Evolutionary conservation across 163 green algal species (phyloP).

Genomic region (Chlorella variabilis): DNA sequence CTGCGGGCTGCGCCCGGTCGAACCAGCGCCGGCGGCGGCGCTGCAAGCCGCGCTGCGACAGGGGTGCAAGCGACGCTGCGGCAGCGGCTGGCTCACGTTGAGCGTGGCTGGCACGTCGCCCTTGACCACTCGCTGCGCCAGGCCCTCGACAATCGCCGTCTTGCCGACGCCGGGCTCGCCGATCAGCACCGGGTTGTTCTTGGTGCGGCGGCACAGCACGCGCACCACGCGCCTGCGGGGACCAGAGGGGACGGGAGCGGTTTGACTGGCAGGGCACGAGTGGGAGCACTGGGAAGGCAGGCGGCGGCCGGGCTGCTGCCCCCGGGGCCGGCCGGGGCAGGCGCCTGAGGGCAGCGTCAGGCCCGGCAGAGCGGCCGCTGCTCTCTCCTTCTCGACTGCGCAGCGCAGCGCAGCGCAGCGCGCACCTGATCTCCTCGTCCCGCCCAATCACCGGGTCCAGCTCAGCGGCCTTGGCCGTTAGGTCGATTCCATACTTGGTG

Average conservation of each 20-base stretch:
- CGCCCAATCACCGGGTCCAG: conserved; percentile 88
- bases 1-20: too few species aligned
- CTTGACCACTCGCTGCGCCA: conserved; percentile 94
- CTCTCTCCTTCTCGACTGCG: too few species aligned
- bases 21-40: too few species aligned
- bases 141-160: conserved; percentile 90
- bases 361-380: too few species aligned
- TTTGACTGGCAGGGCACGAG: not conserved
- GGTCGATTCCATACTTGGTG: conserved; percentile 85
- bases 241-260: not conserved
- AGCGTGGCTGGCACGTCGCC: conserved; percentile 84
- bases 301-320: too few species aligned
- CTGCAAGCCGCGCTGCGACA: too few species aligned
- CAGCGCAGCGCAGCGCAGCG: too few species aligned
- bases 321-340: too few species aligned
- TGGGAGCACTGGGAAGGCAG: too few species aligned
- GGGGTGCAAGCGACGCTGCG: too few species aligned
- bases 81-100: too few species aligned
- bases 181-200: conserved; percentile 96
- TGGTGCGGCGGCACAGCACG: conserved; percentile 77
- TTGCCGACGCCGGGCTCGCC: conserved; percentile 94
- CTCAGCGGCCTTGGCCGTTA: conserved; percentile 82
- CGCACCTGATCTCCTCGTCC: conserved; percentile 56
- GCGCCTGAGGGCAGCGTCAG: too few species aligned
- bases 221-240: conserved; percentile 34